These are phyloP conservation scores for Podaxis carcinomalis DNA, from an alignment of 768 basidiomycete species.

Conservation along the genomic window DNA sequence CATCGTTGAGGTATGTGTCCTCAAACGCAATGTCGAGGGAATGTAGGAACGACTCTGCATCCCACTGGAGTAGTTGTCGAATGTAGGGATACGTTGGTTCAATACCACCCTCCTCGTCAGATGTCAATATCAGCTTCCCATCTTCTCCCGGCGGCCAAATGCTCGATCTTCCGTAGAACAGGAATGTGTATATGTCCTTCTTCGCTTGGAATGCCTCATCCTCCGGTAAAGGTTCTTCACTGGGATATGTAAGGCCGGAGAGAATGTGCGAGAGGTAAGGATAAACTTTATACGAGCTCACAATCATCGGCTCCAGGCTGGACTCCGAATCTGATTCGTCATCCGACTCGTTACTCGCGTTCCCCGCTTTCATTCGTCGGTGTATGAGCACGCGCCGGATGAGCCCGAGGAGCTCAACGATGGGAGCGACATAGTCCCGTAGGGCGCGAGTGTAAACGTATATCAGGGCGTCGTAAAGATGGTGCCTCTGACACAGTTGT, in stretches of 20 bases:
- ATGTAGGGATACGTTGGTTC: constrained; percentile 92
- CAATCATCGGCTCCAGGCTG: constrained; percentile 50
- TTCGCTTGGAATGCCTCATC: constrained; percentile 70
- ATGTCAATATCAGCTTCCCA: constrained; percentile 70
- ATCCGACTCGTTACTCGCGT: constrained; percentile 21
- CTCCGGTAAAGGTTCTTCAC: constrained; percentile 62
- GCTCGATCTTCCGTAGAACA: constrained; percentile 79
- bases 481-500: constrained; percentile 74
- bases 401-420: constrained; percentile 79
- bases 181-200: constrained; percentile 69
- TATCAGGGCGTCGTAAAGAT: constrained; percentile 89
- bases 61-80: constrained; percentile 78
- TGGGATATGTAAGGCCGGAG: constrained; percentile 84
- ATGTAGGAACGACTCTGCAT: constrained; percentile 92
- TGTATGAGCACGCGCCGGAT: constrained; percentile 64
- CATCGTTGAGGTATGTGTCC: constrained; percentile 84
- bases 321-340: constrained; percentile 25
- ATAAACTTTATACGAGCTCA: constrained; percentile 89
- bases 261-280: constrained; percentile 80
- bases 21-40: constrained; percentile 94
- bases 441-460: constrained; percentile 91
- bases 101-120: constrained; percentile 65
- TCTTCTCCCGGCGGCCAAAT: constrained; percentile 74
- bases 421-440: constrained; percentile 82
- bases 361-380: constrained; percentile 34